Base-by-base conservation (phyloP, 208 protist species). In the Leishmania martiniquensis region DNA sequence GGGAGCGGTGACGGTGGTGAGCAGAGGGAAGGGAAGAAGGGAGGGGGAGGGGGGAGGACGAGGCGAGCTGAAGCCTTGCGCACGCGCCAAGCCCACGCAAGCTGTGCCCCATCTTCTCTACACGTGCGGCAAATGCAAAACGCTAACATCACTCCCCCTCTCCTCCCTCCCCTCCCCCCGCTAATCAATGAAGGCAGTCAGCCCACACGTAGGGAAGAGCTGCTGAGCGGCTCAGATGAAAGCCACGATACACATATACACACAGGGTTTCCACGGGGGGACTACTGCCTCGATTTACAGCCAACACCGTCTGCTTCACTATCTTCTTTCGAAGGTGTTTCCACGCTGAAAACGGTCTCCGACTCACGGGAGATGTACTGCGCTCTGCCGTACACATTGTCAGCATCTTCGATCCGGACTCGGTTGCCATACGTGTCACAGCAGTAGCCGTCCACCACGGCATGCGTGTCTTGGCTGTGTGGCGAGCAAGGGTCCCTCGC, bases 391-490 rank as follows among this genome's bases (percentile, higher is more conserved):
- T 72, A 72, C n/a, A 25, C 4, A 25, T 25, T 25, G 34, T 70
- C 25, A 5, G 34, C 39, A 17, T 51, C 45, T 10, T 72, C 45
- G 4, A 12, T 29, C 22, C 1, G 47, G 12, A 72, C 25, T 54
- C 4, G 12, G n/a, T 55, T 72, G 55, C 67, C 67, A 15, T 39
- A 34, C 45, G n/a, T 45, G 17, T 72, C 67, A 37, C 67, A 72
- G 67, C 67, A 72, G 67, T 72, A 72, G 29, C 67, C 67, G n/a
- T 72, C 45, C 67, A 52, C 67, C 45, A 72, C 67, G 29, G 22
- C 9, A 42, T 22, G 13, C 2, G 47, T 20, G 39, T 47, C n/a
- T 6, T 42, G 4, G 39, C 29, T 45, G 9, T 66, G 3, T 9
- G n/a, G 32, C 63, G 39, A 2, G 39, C 2, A 4, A 17, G 39